Base-by-base conservation (phyloP, 2,329 filamentous ascomycete genomes). In the Nemania sp. region DNA sequence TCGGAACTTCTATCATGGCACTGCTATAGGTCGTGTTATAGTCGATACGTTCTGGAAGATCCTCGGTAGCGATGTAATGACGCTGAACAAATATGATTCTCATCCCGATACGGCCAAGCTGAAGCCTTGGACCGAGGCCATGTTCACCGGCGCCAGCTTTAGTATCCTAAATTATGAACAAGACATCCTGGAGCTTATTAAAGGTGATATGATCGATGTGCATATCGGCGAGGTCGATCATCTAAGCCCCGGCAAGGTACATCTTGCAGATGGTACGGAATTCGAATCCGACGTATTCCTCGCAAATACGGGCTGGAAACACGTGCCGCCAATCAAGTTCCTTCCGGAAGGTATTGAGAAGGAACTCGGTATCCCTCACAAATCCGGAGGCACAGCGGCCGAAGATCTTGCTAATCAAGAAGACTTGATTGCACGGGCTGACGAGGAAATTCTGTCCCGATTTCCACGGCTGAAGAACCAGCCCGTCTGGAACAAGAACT, bases 131-230 rank as follows among this genome's bases (percentile, higher is more conserved):
- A 73, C 71, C 14, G 67, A 73, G 4, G 67, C 64, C 46, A 77
- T 80, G 62, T 86, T 81, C 76, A 76, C 80, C 3, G 82, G 79
- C 3, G 78, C 75, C 9, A 76, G 75, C 0, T 72, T 86, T 19
- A 80, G 80, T 44, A 84, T 88, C 30, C 73, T 84, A 45, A 88
- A 87, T 64, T 88, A 83, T 61, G 49, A 66, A 0, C 75, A 74
- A 3, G 74, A 81, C 59, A 79, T 87, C 61, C 80, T 84, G 62
- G 77, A 81, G 3, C 70, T 84, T 7, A 75, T 88, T 9, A 73
- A 73, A 36, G 67, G 75, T 11, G 79, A 79, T 3, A 75, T 72
- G 19, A 78, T 87, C 22, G 72, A 74, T 20, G 71, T 88, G 1
- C 75, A 84, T 46, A 65, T 84, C 3, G 77, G 77, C n/a, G 81